These are phyloP conservation scores for Penicillium turbatum DNA, from an alignment of 495 filamentous ascomycete genomes.

Conservation along the genomic window DNA sequence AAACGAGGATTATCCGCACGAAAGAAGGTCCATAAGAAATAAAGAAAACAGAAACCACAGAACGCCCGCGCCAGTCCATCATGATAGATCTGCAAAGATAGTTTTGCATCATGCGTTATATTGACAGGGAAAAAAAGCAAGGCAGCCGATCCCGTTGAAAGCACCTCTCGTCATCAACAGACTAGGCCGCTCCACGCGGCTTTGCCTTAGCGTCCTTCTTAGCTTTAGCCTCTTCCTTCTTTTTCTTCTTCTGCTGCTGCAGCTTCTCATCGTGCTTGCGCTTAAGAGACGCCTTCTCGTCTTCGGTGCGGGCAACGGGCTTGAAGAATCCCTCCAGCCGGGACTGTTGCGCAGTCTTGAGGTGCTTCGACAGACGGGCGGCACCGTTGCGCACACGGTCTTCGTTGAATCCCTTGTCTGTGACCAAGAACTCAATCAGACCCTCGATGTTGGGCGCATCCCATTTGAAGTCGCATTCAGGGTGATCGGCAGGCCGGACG, in stretches of 20 bases:
- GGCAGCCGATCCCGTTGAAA: slow-evolving; percentile 2
- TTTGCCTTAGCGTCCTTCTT: slow-evolving; percentile 90
- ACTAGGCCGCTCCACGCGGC: slow-evolving; percentile 63
- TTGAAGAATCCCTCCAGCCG: slow-evolving; percentile 98
- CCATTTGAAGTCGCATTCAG: slow-evolving; percentile 96
- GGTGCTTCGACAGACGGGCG: slow-evolving; percentile 72
- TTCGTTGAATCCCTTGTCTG: slow-evolving; percentile 94
- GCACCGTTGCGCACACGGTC: slow-evolving; percentile 80
- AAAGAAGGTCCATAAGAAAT: slow-evolving; percentile 7
- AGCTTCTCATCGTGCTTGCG: slow-evolving; percentile 88
- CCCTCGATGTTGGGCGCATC: slow-evolving; percentile 87
- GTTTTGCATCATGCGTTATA: not conserved
- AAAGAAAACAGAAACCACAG: slow-evolving; percentile 6
- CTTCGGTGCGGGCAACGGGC: slow-evolving; percentile 79
- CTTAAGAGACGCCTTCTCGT: slow-evolving; percentile 77
- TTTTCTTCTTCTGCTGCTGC: slow-evolving; percentile 86
- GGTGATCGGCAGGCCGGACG: slow-evolving; percentile 77
- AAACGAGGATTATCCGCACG: not conserved
- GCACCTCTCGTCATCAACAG: not conserved
- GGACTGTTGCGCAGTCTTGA: slow-evolving; percentile 84
- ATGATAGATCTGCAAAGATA: slow-evolving; percentile 6
- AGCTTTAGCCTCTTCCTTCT: slow-evolving; percentile 77
- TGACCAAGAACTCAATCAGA: slow-evolving; percentile 80
- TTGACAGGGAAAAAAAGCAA: not conserved
- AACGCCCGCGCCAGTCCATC: slow-evolving; percentile 10